These are phyloP conservation scores for Agarophyton chilense DNA, from an alignment of 23 red algal species.

Conservation along the genomic window DNA sequence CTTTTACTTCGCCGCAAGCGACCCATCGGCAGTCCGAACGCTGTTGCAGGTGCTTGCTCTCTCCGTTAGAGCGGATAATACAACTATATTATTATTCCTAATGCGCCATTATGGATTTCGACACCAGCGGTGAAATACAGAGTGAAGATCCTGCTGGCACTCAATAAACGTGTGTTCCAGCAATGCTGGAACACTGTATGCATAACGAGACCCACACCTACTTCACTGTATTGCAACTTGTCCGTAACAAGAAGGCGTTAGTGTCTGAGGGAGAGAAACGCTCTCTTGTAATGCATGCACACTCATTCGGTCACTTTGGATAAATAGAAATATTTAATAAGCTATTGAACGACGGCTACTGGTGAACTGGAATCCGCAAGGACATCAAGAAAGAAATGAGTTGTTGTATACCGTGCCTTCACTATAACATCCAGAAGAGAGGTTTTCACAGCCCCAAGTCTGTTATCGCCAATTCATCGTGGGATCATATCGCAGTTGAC, in stretches of 20 bases:
- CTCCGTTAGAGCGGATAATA: too few species aligned
- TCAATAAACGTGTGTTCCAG: too few species aligned
- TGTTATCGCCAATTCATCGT: background rate
- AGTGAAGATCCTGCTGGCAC: too few species aligned
- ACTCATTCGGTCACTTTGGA: background rate
- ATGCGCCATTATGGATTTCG: too few species aligned
- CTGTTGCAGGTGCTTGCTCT: too few species aligned
- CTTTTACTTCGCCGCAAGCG: too few species aligned
- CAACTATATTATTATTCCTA: too few species aligned
- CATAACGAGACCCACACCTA: too few species aligned
- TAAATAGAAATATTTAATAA: background rate
- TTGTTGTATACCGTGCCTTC: background rate
- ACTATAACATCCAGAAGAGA: background rate
- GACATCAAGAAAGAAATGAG: background rate
- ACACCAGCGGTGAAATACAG: too few species aligned
- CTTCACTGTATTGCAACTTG: background rate
- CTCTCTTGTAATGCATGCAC: background rate
- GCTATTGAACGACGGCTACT: background rate
- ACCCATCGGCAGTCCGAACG: too few species aligned
- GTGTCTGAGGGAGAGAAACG: background rate
- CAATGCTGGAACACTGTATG: too few species aligned
- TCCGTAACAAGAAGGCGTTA: background rate
- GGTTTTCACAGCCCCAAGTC: background rate
- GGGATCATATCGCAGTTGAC: slow-evolving; percentile 27
- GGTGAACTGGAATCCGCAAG: background rate